These are phyloP conservation scores for Eucalyptus grandis DNA, from an alignment of 345 rosid species.

Conservation along the genomic window DNA sequence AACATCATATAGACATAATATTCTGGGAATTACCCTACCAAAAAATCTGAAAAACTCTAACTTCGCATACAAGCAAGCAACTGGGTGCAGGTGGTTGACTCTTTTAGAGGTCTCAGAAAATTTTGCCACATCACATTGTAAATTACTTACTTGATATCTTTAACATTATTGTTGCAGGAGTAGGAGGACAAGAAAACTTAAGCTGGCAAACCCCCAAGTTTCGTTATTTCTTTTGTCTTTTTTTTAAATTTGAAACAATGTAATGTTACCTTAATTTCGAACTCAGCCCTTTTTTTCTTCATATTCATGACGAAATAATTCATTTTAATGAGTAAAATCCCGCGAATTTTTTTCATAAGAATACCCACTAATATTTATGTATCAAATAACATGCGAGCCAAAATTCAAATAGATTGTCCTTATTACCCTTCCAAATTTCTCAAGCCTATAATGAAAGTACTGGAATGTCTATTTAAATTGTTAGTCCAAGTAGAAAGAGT, in stretches of 20 bases:
- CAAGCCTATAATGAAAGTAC: not conserved
- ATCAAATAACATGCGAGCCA: not conserved
- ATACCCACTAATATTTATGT: not conserved
- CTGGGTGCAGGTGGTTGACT: not conserved
- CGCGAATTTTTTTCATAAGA: accelerated
- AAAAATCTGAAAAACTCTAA: not conserved
- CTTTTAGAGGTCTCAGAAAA: not conserved
- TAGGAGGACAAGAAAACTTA: not conserved
- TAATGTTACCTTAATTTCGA: not conserved
- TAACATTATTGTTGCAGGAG: not conserved
- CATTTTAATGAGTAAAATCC: not conserved
- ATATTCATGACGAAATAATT: not conserved
- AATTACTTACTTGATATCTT: not conserved
- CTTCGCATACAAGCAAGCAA: not conserved
- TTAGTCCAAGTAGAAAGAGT: not conserved
- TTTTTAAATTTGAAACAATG: not conserved
- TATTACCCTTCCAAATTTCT: not conserved
- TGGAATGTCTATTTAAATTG: not conserved
- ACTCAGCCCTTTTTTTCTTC: not conserved
- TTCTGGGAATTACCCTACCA: not conserved
- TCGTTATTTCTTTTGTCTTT: not conserved
- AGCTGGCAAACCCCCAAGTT: not conserved
- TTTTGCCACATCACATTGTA: not conserved
- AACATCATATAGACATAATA: not conserved
- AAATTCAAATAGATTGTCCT: not conserved